Evolutionary conservation across 495 filamentous ascomycete species (phyloP), one percentile per base, ranked within the genome.

Genomic region (Trichoderma asperelloides): DNA sequence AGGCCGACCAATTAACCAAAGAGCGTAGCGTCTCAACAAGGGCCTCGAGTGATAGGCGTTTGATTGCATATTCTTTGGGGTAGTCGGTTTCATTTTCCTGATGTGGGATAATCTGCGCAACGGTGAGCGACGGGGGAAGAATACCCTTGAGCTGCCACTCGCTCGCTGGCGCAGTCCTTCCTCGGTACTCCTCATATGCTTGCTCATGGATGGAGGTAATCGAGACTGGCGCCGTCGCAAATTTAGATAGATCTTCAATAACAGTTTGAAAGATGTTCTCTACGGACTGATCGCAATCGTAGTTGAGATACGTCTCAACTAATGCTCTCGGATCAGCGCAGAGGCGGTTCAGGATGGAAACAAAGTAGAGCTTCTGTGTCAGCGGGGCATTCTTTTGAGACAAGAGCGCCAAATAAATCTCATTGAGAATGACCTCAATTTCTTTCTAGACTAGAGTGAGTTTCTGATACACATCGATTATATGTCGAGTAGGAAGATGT

Each of bases 211-310:
- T 71, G 25, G 87, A 75, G 1, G 85, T 91, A n/a, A 96, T 83
- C 3, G 87, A 71, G 5, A 92, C 87, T 0, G 93, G 87, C 13
- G 87, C 81, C 65, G 89, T 91, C 0, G 91, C 87, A 64, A 94
- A 89, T 67, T 88, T 88, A 21, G 94, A 93, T 12, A 98, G 77
- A 76, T 98, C 93, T 76, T 99, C 96, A 33, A 98, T 93, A 47
- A 96, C 83, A 65, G 87, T 90, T 75, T 99, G 94, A 76, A 96
- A 97, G 72, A 98, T 97, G 71, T 99, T 98, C 76, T 99, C 96
- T 70, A 97, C 82, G 27, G 91, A 90, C 40, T 92, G 82, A 72
- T 98, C 96, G 76, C 96, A 99, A 73, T 99, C 96, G 71, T 99
- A 99, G 75, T 99, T 99, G 66, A 99, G 85, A 76, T 98, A 99